Percentiles rank a stretch among this genome's conserved stretches.
Conservation (phyloP, 2,329 filamentous ascomycete genomes). For the Epichloe sylvatica region DNA sequence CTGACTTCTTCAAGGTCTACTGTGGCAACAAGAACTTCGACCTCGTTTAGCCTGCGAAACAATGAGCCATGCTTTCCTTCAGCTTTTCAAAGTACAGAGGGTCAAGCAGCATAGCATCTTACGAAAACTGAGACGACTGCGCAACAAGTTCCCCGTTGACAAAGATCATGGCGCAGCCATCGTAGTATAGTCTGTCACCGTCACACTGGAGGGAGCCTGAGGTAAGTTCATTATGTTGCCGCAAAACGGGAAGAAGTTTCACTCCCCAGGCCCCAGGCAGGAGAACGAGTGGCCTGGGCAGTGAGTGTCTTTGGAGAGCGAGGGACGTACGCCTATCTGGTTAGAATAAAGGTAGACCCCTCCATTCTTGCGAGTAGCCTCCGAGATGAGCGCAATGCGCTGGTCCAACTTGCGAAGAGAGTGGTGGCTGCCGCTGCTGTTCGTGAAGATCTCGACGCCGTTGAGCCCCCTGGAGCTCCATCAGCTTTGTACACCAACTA, state of each 20-base stretch:
- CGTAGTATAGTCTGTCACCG: constrained; percentile 2
- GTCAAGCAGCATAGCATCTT: constrained; percentile 28
- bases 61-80: neutral
- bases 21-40: constrained; percentile 52
- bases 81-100: neutral
- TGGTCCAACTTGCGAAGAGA: constrained; percentile 4
- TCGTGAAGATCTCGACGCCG: constrained; percentile 5
- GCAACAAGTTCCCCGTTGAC: constrained; percentile 49
- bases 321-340: constrained; percentile 1
- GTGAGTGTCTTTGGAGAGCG: neutral
- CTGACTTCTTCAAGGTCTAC: constrained; percentile 59
- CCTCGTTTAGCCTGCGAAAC: constrained; percentile 13
- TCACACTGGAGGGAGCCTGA: neutral
- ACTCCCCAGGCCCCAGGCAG: neutral
- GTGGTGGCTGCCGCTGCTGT: constrained; percentile 5
- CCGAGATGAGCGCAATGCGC: constrained; percentile 3
- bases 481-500: neutral
- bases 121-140: constrained; percentile 48
- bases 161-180: constrained; percentile 39
- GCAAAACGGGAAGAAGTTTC: neutral
- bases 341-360: constrained; percentile 5
- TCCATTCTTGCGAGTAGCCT: constrained; percentile 4
- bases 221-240: neutral
- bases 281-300: neutral
- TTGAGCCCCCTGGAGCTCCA: constrained; percentile 1